Evolutionary conservation across 2,329 filamentous ascomycete species (phyloP), one percentile per base, ranked within the genome.

Genomic region (Paraconiothyrium brasiliense): DNA sequence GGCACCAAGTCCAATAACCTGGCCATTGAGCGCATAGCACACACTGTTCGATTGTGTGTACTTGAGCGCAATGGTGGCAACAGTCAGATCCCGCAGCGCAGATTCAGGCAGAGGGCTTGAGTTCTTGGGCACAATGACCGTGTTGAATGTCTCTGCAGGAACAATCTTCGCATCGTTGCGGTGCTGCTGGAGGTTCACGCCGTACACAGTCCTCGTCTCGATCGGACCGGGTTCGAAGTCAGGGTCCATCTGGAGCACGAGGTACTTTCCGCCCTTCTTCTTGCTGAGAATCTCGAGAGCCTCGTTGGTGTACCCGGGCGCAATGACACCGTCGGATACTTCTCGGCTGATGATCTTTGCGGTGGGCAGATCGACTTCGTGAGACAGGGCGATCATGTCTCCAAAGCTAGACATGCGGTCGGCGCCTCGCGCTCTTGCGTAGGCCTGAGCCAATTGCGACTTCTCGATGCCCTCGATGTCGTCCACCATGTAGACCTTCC

Each of bases 321-420:
- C 95, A 73, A 99, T 93, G 59, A 99, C 91, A 80, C 95, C 95
- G 78, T 99, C 95, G 1, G 94, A 98, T 22, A 99, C 95, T 84
- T 99, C 95, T 77, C 94, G 93, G 64, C 92, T 94, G 83, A 99
- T 97, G 81, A 99, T 97, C 85, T 93, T 97, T 60, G 95, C 95
- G 2, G 95, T 99, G 43, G 93, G 89, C 0, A 96, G 86, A 78
- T 99, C 95, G 60, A 97, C 94, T 58, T 93, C 83, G 76, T 97
- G 92, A 67, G 93, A 97, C 35, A 98, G 88, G 46, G 94, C 95
- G 77, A 98, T 96, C 79, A 98, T 87, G 80, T 99, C 95, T 67
- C 95, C 95, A 76, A 98, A 99, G 83, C 92, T 97, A 81, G 93
- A 97, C 95, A 98, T 98, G 72, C 95, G 92, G 83, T 99, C 95